Base-by-base conservation (phyloP, 2,329 filamentous ascomycete genomes). In the Didymella sp. region DNA sequence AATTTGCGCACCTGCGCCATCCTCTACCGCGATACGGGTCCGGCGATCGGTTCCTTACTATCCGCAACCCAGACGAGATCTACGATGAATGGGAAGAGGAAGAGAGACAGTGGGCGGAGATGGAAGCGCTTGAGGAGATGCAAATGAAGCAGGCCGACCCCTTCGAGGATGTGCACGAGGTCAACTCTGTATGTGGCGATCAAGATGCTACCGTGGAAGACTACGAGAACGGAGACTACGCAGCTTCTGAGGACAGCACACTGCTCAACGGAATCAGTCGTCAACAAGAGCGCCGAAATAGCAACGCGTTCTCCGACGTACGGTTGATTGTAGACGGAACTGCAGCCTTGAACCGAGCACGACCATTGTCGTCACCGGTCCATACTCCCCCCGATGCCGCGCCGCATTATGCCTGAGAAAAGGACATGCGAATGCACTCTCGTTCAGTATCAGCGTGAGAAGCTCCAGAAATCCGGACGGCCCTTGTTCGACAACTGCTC, bases 1-100 rank as follows among this genome's bases (percentile, higher is more conserved):
- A 49, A 4, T 73, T 73, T 30, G 61, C 67, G 6, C 69, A 73
- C 37, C 58, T 72, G 1, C 63, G 70, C 2, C 56, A 51, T 2
- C 41, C 27, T 2, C 41, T 42, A 11, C 25, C 37, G 21, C 44
- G 43, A 5, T 28, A 48, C 15, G 54, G 54, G 4, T 57, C 54
- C 3, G 54, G 54, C 11, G 49, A 54, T 19, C 50, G 58, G 6
- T 55, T 40, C 4, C 50, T 56, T 9, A 56, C 65, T 12, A 68
- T 73, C 8, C 59, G 63, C 1, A 64, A 68, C 40, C 69, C 67
- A 15, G 64, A 67, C n/a, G 58, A 64, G 19, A 62, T 67, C 2
- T 65, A 64, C 6, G 54, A 61, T 6, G 57, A 64, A 17, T 64
- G 65, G 59, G 60, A 68, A 2, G 56, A 64, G 21, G 62, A 64